Conservation (phyloP, 192 early-diverging fungal genomes). For the Pilobolus umbonatus region DNA sequence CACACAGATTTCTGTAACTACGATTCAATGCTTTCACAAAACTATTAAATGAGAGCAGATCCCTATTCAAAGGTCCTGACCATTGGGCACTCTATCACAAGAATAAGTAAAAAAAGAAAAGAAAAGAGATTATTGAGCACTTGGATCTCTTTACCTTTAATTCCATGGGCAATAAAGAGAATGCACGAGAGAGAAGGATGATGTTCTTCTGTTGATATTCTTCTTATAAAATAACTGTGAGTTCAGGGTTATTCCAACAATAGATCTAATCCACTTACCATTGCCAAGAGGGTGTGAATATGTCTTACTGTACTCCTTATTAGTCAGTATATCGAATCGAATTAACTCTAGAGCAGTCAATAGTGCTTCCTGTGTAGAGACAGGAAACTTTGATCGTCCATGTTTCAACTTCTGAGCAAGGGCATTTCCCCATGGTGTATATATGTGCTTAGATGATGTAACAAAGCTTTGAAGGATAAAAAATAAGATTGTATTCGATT, state of each 20-base stretch:
- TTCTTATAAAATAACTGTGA: slow-evolving; percentile 19
- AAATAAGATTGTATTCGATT: background rate
- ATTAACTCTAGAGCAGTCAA: slow-evolving; percentile 52
- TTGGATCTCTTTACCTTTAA: slow-evolving; percentile 46
- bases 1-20: slow-evolving; percentile 55
- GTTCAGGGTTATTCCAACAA: too few relatives aligned
- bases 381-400: slow-evolving; percentile 9
- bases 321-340: slow-evolving; percentile 41
- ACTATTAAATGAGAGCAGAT: slow-evolving; percentile 71
- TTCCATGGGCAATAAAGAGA: slow-evolving; percentile 47
- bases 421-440: slow-evolving; percentile 40
- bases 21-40: slow-evolving; percentile 57
- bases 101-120: background rate
- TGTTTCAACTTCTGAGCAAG: slow-evolving; percentile 25
- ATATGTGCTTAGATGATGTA: slow-evolving; percentile 29
- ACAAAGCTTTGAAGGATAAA: slow-evolving; percentile 22
- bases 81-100: slow-evolving; percentile 40
- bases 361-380: slow-evolving; percentile 35
- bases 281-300: slow-evolving; percentile 29
- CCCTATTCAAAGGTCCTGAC: slow-evolving; percentile 60
- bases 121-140: background rate
- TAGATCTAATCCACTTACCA: slow-evolving; percentile 24
- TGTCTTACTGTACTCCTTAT: slow-evolving; percentile 40
- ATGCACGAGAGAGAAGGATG: slow-evolving; percentile 48
- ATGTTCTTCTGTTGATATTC: slow-evolving; percentile 29